phyloP scores from a whole-genome alignment of 148 eudicot genomes.

The Nepenthes mirabilis region DNA sequence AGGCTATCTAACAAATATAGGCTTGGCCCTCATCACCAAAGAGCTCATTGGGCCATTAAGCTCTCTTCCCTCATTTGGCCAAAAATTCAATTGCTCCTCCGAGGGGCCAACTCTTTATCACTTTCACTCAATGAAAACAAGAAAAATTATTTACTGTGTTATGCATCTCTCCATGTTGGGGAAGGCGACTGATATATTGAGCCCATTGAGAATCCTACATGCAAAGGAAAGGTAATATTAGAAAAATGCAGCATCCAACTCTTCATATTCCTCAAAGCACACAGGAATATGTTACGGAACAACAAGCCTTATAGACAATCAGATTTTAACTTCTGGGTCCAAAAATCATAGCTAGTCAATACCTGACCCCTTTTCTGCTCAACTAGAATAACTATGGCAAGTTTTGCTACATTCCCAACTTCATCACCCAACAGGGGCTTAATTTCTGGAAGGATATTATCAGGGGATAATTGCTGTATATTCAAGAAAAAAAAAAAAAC shows the following conservation, averaged over 20 bases:
- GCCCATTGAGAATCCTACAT: slow-evolving; percentile 69
- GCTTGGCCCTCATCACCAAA: too few relatives aligned
- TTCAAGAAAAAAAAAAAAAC: slow-evolving; percentile 4
- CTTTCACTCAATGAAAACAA: not conserved
- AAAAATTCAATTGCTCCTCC: too few relatives aligned
- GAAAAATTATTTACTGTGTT: slow-evolving; percentile 33
- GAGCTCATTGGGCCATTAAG: too few relatives aligned
- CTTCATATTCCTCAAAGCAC: too few relatives aligned
- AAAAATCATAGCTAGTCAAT: not conserved
- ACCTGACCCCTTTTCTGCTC: slow-evolving; percentile 69
- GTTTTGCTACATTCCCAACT: slow-evolving; percentile 46
- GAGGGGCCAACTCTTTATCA: too few relatives aligned
- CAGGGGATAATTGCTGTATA: slow-evolving; percentile 60
- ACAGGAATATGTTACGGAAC: not conserved
- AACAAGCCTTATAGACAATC: not conserved
- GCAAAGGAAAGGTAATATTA: slow-evolving; percentile 2
- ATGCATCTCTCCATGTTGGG: slow-evolving; percentile 49
- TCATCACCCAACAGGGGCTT: slow-evolving; percentile 38
- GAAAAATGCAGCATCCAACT: not conserved
- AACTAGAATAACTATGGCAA: slow-evolving; percentile 50
- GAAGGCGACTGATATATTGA: slow-evolving; percentile 60
- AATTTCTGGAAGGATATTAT: slow-evolving; percentile 40
- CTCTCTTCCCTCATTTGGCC: too few relatives aligned
- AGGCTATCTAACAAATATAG: too few relatives aligned
- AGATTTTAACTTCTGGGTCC: not conserved